Evolutionary conservation across 2,329 filamentous ascomycete species (phyloP).

Genomic region (Phaeosphaeriaceae sp.): DNA sequence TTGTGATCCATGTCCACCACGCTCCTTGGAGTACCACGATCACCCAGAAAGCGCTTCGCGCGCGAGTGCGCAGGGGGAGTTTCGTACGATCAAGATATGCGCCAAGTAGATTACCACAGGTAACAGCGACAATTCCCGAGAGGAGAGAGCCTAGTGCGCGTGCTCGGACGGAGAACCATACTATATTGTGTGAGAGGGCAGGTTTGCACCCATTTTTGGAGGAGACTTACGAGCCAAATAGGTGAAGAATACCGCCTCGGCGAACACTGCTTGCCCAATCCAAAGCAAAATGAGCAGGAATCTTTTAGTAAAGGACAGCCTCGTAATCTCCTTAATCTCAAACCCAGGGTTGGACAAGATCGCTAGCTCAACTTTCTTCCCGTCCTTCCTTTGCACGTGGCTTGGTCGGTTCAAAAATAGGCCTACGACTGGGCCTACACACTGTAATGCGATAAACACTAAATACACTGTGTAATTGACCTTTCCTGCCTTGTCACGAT

Average conservation of each 20-base stretch:
- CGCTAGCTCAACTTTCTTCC: slow-evolving; percentile 64
- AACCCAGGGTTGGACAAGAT: slow-evolving; percentile 63
- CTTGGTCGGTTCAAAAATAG: slow-evolving; percentile 66
- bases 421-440: slow-evolving; percentile 67
- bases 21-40: slow-evolving; percentile 67
- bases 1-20: slow-evolving; percentile 75
- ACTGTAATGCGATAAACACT: slow-evolving; percentile 74
- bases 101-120: slow-evolving; percentile 70
- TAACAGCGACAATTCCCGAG: slow-evolving; percentile 70
- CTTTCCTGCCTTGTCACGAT: slow-evolving; percentile 64
- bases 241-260: slow-evolving; percentile 75
- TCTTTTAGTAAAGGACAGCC: slow-evolving; percentile 64
- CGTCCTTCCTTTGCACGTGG: slow-evolving; percentile 70
- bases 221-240: slow-evolving; percentile 58
- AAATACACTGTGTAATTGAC: slow-evolving; percentile 73
- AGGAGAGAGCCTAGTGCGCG: slow-evolving; percentile 74
- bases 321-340: slow-evolving; percentile 66
- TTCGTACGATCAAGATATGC: slow-evolving; percentile 66
- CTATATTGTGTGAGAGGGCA: slow-evolving; percentile 13
- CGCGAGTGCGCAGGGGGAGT: slow-evolving; percentile 61
- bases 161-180: slow-evolving; percentile 74
- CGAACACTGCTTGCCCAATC: slow-evolving; percentile 73
- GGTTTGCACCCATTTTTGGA: background rate
- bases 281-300: slow-evolving; percentile 71
- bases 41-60: slow-evolving; percentile 61